A percentile compares a stretch with the other conserved stretches of the same genome.
Evolutionary conservation across 805 yeast genomes (phyloP).

Genomic region (Metschnikowia hibisci): DNA sequence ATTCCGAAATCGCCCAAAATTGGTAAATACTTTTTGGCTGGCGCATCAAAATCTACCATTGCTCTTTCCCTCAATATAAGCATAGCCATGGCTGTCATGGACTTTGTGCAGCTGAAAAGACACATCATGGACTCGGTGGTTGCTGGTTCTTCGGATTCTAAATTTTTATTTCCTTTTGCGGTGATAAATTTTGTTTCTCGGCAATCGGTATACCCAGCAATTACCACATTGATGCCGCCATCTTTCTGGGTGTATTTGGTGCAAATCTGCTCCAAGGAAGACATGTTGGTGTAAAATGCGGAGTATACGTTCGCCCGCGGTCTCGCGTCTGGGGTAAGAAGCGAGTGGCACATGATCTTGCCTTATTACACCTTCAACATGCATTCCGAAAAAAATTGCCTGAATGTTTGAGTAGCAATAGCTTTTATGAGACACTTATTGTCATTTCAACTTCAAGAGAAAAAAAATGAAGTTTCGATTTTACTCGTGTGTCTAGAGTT

Average conservation of each 20-base stretch:
- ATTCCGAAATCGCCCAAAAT: slow-evolving; percentile 21
- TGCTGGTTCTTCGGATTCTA: slow-evolving; percentile 10
- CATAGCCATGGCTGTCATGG: slow-evolving; percentile 31
- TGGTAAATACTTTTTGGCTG: slow-evolving; percentile 33
- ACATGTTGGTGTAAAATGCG: background rate
- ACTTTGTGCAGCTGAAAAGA: slow-evolving; percentile 17
- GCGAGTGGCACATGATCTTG: background rate
- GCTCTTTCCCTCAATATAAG: slow-evolving; percentile 33
- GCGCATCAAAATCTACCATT: slow-evolving; percentile 29
- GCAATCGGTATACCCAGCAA: slow-evolving; percentile 17
- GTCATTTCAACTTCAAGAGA: too few species aligned
- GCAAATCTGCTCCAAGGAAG: slow-evolving; percentile 7
- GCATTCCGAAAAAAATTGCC: too few species aligned
- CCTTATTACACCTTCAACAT: too few species aligned
- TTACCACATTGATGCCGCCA: slow-evolving; percentile 10
- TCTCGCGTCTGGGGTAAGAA: slow-evolving; percentile 1
- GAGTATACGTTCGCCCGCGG: background rate
- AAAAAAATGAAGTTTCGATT: too few species aligned
- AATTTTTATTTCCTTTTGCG: slow-evolving; percentile 13
- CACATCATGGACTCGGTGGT: slow-evolving; percentile 11
- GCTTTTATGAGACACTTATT: too few species aligned
- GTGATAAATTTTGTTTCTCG: slow-evolving; percentile 8
- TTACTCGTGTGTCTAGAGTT: too few species aligned
- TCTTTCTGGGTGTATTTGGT: slow-evolving; percentile 3
- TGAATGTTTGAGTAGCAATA: too few species aligned